phyloP scores from a whole-genome alignment of 257 asterid species.

The Haberlea rhodopensis region DNA sequence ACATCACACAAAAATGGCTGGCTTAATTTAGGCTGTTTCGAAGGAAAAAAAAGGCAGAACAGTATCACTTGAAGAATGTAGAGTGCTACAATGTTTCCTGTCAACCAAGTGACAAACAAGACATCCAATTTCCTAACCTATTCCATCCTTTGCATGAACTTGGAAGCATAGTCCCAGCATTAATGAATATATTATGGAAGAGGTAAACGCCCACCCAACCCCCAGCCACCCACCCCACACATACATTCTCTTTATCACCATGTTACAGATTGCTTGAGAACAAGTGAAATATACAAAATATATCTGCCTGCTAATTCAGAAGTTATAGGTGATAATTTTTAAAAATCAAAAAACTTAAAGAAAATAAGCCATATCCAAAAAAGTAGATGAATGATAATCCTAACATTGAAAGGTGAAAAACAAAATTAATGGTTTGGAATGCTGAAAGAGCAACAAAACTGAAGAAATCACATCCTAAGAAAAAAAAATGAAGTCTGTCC shows the following conservation, averaged over 20 bases:
- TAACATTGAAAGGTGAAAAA: neutral
- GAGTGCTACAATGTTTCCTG: neutral
- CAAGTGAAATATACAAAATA: neutral
- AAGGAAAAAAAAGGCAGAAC: neutral
- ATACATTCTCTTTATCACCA: neutral
- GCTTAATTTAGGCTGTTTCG: neutral
- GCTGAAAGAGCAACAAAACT: constrained; percentile 8
- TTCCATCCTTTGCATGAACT: neutral
- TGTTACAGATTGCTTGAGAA: constrained; percentile 8
- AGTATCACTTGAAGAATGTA: neutral
- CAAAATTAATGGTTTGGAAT: neutral
- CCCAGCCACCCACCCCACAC: neutral
- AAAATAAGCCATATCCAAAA: constrained; percentile 8
- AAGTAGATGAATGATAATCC: constrained; percentile 7
- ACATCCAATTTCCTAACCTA: neutral
- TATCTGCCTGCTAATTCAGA: neutral
- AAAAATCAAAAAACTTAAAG: neutral
- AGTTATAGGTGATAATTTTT: neutral
- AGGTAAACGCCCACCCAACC: neutral
- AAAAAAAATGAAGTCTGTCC: neutral
- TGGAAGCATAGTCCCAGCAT: neutral
- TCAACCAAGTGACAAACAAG: neutral
- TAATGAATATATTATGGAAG: neutral
- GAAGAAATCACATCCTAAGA: constrained; percentile 4
- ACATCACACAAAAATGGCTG: neutral